Evolutionary conservation across 176 grass and related monocot genomes (phyloP).

Genomic region (Oryza coarctata): DNA sequence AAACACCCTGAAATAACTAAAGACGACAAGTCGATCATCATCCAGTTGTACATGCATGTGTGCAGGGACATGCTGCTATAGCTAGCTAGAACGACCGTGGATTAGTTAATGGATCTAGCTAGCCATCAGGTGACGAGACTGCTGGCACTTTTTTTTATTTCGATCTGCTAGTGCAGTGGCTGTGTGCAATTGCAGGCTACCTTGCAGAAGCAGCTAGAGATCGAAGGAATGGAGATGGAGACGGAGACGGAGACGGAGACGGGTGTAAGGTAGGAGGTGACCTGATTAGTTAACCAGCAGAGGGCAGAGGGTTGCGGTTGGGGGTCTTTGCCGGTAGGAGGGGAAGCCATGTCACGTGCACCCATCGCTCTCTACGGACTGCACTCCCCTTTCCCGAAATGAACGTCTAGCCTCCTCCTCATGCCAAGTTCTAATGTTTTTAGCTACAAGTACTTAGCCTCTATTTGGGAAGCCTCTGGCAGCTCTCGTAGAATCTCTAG

Average conservation of each 20-base stretch:
- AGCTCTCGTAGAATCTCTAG: too few relatives aligned
- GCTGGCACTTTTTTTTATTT: not conserved
- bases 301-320: not conserved
- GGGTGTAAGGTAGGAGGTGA: conserved; percentile 25
- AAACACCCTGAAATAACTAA: conserved; percentile 3
- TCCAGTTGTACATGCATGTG: not conserved
- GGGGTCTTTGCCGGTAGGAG: conserved; percentile 32
- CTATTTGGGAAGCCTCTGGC: too few relatives aligned
- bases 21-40: not conserved
- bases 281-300: not conserved
- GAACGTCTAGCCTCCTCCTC: conserved; percentile 25
- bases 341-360: conserved; percentile 35
- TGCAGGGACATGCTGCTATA: too few relatives aligned
- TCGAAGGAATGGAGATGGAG: not conserved
- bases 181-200: not conserved
- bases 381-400: conserved; percentile 28
- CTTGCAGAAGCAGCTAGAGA: not conserved
- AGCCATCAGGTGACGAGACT: not conserved
- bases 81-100: too few relatives aligned
- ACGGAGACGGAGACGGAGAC: not conserved
- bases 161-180: conserved; percentile 3
- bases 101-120: not conserved
- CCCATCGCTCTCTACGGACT: not conserved
- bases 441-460: too few relatives aligned
- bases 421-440: too few relatives aligned